Evolutionary conservation across 2,329 filamentous ascomycete genomes (phyloP).

Genomic region (Cladosporium sp.): DNA sequence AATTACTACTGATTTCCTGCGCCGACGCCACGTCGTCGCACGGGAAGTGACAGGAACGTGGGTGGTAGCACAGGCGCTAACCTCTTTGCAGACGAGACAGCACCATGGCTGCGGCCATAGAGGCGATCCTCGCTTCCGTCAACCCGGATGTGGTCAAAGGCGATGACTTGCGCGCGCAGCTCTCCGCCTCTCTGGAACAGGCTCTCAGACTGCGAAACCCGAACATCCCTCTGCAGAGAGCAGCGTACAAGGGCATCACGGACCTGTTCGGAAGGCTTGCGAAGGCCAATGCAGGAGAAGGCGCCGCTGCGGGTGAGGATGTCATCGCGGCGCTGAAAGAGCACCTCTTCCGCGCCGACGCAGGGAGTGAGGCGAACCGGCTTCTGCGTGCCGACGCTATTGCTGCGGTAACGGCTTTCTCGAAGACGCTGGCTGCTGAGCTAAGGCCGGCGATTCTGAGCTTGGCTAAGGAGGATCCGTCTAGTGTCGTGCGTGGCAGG

Average conservation of each 20-base stretch:
- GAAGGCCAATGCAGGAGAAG: neutral
- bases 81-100: conserved; percentile 19
- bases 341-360: conserved; percentile 24
- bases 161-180: conserved; percentile 12
- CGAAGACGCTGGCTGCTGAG: conserved; percentile 14
- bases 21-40: neutral
- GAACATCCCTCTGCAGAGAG: conserved; percentile 2
- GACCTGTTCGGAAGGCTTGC: conserved; percentile 16
- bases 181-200: neutral
- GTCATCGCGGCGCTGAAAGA: conserved; percentile 17
- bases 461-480: conserved; percentile 15
- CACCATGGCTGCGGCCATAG: conserved; percentile 26
- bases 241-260: conserved; percentile 20
- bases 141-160: conserved; percentile 22
- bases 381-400: conserved; percentile 27
- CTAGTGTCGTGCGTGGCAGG: conserved; percentile 20
- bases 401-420: conserved; percentile 17
- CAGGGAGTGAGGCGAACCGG: conserved; percentile 26
- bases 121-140: conserved; percentile 28
- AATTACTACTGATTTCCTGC: neutral
- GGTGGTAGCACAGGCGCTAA: conserved; percentile 6
- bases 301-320: neutral
- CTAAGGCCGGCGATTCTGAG: conserved; percentile 17
- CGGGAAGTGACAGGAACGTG: conserved; percentile 2
- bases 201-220: conserved; percentile 2